Evolutionary conservation across 208 protist species (phyloP), one percentile per base, ranked within the genome.

Genomic region (Leishmania martiniquensis): DNA sequence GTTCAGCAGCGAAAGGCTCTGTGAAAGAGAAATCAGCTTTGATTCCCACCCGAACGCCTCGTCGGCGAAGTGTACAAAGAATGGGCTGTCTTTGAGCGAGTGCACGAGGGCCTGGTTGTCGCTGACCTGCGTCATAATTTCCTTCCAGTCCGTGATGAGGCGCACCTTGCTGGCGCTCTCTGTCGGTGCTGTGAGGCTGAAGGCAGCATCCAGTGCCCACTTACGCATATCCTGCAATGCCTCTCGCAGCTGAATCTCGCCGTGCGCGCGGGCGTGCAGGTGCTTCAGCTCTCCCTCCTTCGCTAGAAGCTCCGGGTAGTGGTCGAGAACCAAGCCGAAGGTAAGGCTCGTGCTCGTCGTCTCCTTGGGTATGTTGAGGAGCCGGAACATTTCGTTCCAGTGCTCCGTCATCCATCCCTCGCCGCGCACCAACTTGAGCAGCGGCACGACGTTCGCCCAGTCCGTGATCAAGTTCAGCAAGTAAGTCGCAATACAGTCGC

Each of bases 131-230:
- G 96, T 97, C 78, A 99, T 89, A 2, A 99, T 80, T 63, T 99
- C 98, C 81, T 99, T 99, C 98, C 98, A 99, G 44, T 99, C 98
- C n/a, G 97, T 95, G 82, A 99, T 99, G 49, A 99, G 93, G 60
- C 92, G 91, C 68, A 98, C 87, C 78, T 93, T 91, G 55, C 63
- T 78, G 15, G 76, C 77, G 49, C 77, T 82, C 45, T 84, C 91
- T 6, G 88, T 91, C 0, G 89, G 93, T 17, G 83, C 77, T n/a
- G 94, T 89, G 37, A 98, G 89, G 3, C 78, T 96, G 86, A 99
- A 99, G 54, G 69, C 83, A 10, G 97, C 87, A 44, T 97, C 91
- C 32, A 96, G 85, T 4, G 89, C 94, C 98, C 98, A 99, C 44
- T 81, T 87, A 57, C 93, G 92, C 51, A 99, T 78, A 82, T 99